Percentiles rank a stretch among this genome's conserved stretches.
Conservation (phyloP, 2,329 filamentous ascomycete genomes). For the Elsinoe australis region DNA sequence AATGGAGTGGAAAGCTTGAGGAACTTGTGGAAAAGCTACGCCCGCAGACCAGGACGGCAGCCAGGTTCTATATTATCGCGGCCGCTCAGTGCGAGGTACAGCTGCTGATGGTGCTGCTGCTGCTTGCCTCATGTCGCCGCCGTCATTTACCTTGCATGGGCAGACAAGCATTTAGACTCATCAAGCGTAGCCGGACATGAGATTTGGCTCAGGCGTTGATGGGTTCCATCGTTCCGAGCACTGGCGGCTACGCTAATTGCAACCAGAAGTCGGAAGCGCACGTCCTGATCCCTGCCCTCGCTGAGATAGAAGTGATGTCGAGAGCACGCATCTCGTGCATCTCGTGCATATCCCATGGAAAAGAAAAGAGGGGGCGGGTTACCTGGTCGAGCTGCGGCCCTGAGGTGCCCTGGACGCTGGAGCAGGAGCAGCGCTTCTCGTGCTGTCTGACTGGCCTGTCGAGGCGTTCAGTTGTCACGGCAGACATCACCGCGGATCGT, state of each 20-base stretch:
- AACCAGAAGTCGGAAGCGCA: no score
- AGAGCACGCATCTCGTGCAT: not conserved
- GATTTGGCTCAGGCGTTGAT: conserved; percentile 6
- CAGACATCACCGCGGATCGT: conserved; percentile 7
- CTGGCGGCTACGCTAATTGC: not conserved
- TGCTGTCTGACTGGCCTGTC: not conserved
- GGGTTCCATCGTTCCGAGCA: conserved; percentile 9
- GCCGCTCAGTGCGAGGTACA: not conserved
- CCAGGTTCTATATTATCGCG: not conserved
- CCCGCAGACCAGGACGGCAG: no score
- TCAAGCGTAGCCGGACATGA: not conserved
- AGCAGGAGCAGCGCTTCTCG: not conserved
- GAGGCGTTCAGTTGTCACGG: conserved; percentile 10
- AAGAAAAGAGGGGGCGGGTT: conserved; percentile 4
- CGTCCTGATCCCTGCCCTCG: not conserved
- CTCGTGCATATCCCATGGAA: not conserved
- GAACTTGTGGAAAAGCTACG: no score
- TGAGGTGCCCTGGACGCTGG: not conserved
- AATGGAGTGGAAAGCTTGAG: no score
- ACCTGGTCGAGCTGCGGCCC: not conserved
- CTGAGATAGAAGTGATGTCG: not conserved
- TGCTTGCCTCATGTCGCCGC: not conserved
- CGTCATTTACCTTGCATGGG: not conserved
- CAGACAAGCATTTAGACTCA: not conserved
- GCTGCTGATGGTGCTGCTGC: not conserved